A percentile compares a stretch with the other conserved stretches of the same genome.
These are phyloP conservation scores for Phialocephala subalpina DNA, from an alignment of 2,329 filamentous ascomycete genomes.

Conservation along the genomic window DNA sequence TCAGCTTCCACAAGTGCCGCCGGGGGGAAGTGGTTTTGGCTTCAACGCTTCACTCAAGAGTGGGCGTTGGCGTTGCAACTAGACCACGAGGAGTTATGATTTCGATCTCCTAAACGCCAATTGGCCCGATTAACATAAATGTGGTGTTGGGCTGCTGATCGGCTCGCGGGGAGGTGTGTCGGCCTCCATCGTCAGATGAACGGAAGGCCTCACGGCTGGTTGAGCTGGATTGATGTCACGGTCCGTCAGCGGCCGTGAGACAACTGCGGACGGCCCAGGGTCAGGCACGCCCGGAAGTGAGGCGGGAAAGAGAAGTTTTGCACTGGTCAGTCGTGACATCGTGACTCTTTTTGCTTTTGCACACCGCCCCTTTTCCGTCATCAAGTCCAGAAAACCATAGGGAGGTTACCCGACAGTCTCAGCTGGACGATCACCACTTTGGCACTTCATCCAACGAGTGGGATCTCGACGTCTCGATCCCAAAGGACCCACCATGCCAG, in stretches of 20 bases:
- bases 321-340: slow-evolving; percentile 5
- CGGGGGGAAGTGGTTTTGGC: slow-evolving; percentile 32
- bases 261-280: not conserved
- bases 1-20: slow-evolving; percentile 29
- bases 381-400: not conserved
- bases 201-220: not conserved
- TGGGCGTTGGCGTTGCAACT: not conserved
- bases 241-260: not conserved
- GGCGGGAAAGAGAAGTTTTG: not conserved
- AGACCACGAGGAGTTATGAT: not conserved
- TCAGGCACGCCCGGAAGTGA: not conserved
- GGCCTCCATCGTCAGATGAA: not conserved
- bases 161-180: slow-evolving; percentile 1
- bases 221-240: not conserved
- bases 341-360: not conserved
- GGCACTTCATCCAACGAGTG: not conserved
- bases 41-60: slow-evolving; percentile 8
- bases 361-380: slow-evolving; percentile 3
- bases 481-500: slow-evolving; percentile 2
- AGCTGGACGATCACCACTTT: not conserved
- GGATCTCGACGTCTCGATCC: not conserved
- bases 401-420: not conserved
- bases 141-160: not conserved
- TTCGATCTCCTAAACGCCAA: not conserved
- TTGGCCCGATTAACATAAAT: not conserved